Evolutionary conservation across 768 basidiomycete genomes (phyloP), one percentile per base, ranked within the genome.

Genomic region (Lyophyllum shimeji): DNA sequence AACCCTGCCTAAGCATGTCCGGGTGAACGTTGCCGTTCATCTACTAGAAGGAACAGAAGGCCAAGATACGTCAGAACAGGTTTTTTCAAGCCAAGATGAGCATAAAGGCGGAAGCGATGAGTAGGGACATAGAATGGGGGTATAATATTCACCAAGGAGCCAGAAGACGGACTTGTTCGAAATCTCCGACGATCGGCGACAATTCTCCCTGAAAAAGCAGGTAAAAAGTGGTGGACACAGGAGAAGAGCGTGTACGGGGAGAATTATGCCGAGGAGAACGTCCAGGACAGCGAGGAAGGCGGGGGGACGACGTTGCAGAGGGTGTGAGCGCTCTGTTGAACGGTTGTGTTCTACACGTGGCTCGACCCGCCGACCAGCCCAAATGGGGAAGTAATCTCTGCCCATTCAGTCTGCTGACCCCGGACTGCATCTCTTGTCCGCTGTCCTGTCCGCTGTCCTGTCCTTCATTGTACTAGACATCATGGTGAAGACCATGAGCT

Each of bases 21-120:
- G 66, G 68, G 52, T 77, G 81, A 62, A 71, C 66, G 76, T 67
- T 66, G 34, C 67, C 65, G 70, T 82, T 85, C 82, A 85, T 85
- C 66, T 64, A 57, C 21, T 34, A 44, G 12, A 43, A 21, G 46
- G 44, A 42, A 51, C 43, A 44, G 42, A 21, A n/a, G 53, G 48
- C 17, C 47, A 54, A 40, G 31, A 29, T 37, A 57, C 34, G 46
- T 59, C 44, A 60, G 57, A 50, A 48, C 17, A 15, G 58, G 62
- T 60, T 59, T 61, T 66, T 34, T 53, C 53, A 49, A 56, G 52
- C 47, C 40, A 56, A 52, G 55, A 25, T 11, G 51, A 50, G n/a
- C 21, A 50, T 23, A 37, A 43, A 50, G 53, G 39, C 15, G 49
- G 42, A 43, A 39, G 51, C 53, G 44, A 52, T 31, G 39, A 52